Percentiles rank a stretch among this genome's conserved stretches.
phyloP scores from a whole-genome alignment of 805 yeast genomes.

The Pichia phayaonensis region DNA sequence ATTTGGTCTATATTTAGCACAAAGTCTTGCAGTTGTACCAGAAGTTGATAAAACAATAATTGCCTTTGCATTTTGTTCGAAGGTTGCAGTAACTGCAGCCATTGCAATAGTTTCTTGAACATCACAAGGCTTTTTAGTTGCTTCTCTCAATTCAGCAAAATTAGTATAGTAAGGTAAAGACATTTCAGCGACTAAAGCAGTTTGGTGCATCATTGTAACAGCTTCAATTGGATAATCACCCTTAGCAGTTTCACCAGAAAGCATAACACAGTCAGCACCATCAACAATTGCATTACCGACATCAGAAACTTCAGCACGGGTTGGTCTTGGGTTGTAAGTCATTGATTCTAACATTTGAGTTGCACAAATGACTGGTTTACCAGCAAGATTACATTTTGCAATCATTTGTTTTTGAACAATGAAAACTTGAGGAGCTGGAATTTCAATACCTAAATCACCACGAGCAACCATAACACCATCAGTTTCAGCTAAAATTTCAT shows the following conservation, averaged over 20 bases:
- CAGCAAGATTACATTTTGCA: conserved; percentile 98
- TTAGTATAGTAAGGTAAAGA: conserved; percentile 81
- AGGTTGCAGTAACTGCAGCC: conserved; percentile 93
- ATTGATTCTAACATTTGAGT: conserved; percentile 99
- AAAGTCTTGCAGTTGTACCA: conserved; percentile 91
- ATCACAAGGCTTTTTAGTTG: conserved; percentile 81
- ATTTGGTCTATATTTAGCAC: conserved; percentile 95
- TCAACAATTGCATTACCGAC: conserved; percentile 98
- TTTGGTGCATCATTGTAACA: conserved; percentile 98
- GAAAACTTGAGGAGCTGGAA: conserved; percentile 97
- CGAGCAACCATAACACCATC: conserved; percentile 99
- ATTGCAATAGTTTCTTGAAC: conserved; percentile 96
- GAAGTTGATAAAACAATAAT: conserved; percentile 92
- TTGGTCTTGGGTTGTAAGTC: conserved; percentile 99
- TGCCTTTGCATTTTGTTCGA: conserved; percentile 95
- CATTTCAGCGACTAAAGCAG: conserved; percentile 92
- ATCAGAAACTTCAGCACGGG: conserved; percentile 98
- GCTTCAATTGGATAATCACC: conserved; percentile 98
- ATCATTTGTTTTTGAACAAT: conserved; percentile 98
- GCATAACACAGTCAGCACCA: conserved; percentile 99
- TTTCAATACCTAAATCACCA: conserved; percentile 99
- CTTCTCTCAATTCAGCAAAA: conserved; percentile 81
- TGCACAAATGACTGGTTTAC: conserved; percentile 99
- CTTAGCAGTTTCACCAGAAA: conserved; percentile 99
- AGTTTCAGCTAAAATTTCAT: conserved; percentile 86